A percentile compares a stretch with the other conserved stretches of the same genome.
Conservation (phyloP, 352 stramenopile genomes). For the Globisporangium irregulare region DNA sequence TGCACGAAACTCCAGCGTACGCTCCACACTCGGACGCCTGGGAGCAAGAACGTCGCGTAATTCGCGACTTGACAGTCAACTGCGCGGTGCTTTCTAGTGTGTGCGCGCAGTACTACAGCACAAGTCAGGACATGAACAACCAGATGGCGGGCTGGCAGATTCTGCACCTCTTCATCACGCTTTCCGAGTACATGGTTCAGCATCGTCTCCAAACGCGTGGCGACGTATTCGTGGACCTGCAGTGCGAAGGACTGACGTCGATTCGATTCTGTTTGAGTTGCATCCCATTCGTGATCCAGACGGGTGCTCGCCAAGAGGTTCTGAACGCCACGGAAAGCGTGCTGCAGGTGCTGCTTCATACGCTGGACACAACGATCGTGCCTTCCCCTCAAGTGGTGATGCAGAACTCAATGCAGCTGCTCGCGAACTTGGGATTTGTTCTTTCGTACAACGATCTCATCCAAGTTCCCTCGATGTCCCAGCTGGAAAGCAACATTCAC, state of each 20-base stretch:
- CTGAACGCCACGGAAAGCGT: constrained; percentile 49
- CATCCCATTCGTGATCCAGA: constrained; percentile 58
- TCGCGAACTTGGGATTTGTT: constrained; percentile 61
- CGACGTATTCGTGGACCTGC: constrained; percentile 48
- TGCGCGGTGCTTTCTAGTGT: constrained; percentile 62
- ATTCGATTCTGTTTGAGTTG: constrained; percentile 58
- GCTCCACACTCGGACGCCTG: constrained; percentile 39
- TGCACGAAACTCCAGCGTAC: constrained; percentile 45
- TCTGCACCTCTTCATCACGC: constrained; percentile 57
- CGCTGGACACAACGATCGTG: constrained; percentile 62
- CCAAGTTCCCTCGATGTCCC: constrained; percentile 61
- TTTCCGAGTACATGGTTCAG: constrained; percentile 58
- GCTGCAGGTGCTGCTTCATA: constrained; percentile 50
- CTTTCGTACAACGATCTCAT: constrained; percentile 69
- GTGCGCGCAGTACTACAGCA: constrained; percentile 56
- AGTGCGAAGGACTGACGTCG: constrained; percentile 65
- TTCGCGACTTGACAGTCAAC: constrained; percentile 61
- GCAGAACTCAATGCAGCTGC: constrained; percentile 64
- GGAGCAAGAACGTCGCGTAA: constrained; percentile 41
- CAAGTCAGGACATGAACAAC: constrained; percentile 46
- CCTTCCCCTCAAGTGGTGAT: constrained; percentile 60
- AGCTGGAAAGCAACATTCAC: constrained; percentile 69
- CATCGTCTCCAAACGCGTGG: constrained; percentile 58
- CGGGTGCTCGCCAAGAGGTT: constrained; percentile 46
- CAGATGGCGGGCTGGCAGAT: constrained; percentile 69